A percentile compares a stretch with the other conserved stretches of the same genome.
Evolutionary conservation across 192 early-diverging fungal genomes (phyloP).

Genomic region (Phycomyces blakesleeanus): DNA sequence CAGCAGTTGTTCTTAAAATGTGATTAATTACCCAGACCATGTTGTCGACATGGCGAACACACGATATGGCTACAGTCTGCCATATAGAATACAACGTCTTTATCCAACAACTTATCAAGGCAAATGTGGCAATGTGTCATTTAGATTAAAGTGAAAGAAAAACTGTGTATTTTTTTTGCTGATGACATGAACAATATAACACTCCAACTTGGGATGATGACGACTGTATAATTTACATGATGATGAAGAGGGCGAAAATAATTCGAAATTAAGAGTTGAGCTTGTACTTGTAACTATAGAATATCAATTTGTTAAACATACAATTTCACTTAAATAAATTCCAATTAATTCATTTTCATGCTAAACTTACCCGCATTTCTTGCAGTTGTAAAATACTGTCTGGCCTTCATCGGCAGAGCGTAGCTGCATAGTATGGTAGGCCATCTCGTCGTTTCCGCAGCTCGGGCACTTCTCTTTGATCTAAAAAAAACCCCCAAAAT

Average conservation of each 20-base stretch:
- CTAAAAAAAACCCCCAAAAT: conserved; percentile 37
- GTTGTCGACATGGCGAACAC: conserved; percentile 4
- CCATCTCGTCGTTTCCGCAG: conserved; percentile 92
- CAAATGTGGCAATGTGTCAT: conserved; percentile 3
- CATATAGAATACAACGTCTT: conserved; percentile 10
- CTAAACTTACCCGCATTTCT: conserved; percentile 81
- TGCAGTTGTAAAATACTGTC: conserved; percentile 98
- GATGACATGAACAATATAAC: conserved; percentile 9
- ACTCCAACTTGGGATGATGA: conserved; percentile 4
- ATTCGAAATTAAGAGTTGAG: conserved; percentile 15
- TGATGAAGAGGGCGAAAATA: background rate
- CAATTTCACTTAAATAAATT: too few species aligned
- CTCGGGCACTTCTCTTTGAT: conserved; percentile 96
- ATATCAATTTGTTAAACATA: too few species aligned
- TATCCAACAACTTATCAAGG: conserved; percentile 6
- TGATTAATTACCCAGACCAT: background rate
- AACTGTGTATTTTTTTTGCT: background rate
- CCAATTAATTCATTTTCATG: too few species aligned
- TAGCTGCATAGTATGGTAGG: conserved; percentile 94
- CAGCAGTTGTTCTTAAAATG: background rate
- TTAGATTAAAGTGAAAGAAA: conserved; percentile 1
- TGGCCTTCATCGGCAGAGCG: conserved; percentile 99
- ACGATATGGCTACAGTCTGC: conserved; percentile 20
- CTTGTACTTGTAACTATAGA: conserved; percentile 18
- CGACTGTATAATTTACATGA: conserved; percentile 1